Percentiles rank a stretch among this genome's conserved stretches.
Conservation (phyloP, 129 eudicot genomes). For the Centrapalus pauciflorus region DNA sequence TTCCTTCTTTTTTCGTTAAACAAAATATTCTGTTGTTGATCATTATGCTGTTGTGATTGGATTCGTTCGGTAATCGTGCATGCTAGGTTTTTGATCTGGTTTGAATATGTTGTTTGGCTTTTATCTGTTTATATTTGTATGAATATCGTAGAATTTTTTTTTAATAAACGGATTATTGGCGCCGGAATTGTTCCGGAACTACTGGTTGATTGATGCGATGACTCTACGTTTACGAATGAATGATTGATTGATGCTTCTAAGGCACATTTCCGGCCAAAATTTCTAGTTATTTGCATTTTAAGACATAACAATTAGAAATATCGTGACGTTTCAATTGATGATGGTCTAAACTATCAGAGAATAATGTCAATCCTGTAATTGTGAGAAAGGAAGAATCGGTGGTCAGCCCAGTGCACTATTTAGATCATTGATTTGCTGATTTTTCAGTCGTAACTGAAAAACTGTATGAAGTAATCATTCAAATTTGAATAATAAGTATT, state of each 20-base stretch:
- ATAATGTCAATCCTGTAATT: neutral
- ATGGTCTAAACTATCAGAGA: neutral
- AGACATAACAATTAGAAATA: neutral
- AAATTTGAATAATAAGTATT: neutral
- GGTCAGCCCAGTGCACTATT: neutral
- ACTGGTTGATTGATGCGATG: constrained; percentile 2
- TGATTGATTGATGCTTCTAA: neutral
- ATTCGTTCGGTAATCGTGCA: neutral
- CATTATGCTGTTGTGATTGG: neutral
- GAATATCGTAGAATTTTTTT: neutral
- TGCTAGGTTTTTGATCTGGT: neutral
- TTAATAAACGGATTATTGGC: neutral
- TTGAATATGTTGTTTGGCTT: neutral
- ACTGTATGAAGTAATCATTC: neutral
- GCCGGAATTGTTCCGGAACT: constrained; percentile 4
- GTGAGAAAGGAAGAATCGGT: neutral
- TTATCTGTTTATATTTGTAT: constrained; percentile 5
- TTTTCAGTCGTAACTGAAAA: neutral
- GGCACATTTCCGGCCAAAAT: constrained; percentile 13
- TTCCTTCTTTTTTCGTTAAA: neutral
- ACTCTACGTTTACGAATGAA: constrained; percentile 4
- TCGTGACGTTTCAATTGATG: neutral
- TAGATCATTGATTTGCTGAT: neutral
- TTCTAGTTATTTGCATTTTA: neutral
- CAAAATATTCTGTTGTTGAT: neutral